Conservation (phyloP, 108 stramenopile genomes). For the Pseudonitzschia delicatissima region DNA sequence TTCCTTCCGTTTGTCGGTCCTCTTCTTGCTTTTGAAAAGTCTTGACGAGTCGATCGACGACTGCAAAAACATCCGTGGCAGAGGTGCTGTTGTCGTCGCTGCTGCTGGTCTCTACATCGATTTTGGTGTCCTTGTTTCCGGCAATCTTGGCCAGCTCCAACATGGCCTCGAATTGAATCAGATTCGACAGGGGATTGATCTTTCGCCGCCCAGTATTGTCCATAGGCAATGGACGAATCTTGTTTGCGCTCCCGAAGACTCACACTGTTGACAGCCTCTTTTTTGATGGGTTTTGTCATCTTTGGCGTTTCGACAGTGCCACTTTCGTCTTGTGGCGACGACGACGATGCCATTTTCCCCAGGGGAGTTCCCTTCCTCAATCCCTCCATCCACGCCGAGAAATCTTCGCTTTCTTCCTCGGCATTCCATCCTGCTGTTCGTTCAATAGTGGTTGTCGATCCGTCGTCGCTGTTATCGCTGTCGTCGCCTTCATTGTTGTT, state of each 20-base stretch:
- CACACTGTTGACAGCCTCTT: neutral
- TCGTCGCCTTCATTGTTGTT: neutral
- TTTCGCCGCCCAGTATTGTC: neutral
- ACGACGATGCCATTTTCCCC: neutral
- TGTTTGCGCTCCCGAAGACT: neutral
- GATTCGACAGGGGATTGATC: constrained; percentile 17
- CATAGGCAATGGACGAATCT: too few relatives aligned
- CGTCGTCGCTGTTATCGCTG: neutral
- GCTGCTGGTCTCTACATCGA: too few relatives aligned
- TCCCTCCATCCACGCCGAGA: constrained; percentile 17
- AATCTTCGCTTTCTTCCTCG: constrained; percentile 2
- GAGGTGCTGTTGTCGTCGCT: neutral
- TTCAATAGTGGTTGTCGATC: neutral
- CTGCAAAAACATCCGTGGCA: constrained; percentile 8
- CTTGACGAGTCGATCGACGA: constrained; percentile 13
- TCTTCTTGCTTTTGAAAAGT: neutral
- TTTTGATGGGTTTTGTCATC: too few relatives aligned
- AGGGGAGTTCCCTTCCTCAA: neutral
- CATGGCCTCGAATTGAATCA: constrained; percentile 23
- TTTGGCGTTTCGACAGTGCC: neutral
- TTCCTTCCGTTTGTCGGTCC: neutral
- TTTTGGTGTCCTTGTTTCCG: constrained; percentile 1
- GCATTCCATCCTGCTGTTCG: neutral
- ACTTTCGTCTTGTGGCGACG: neutral
- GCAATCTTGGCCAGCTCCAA: constrained; percentile 16